Evolutionary conservation across 164 flowering plant genomes (phyloP).

Genomic region (Liquidambar formosana): DNA sequence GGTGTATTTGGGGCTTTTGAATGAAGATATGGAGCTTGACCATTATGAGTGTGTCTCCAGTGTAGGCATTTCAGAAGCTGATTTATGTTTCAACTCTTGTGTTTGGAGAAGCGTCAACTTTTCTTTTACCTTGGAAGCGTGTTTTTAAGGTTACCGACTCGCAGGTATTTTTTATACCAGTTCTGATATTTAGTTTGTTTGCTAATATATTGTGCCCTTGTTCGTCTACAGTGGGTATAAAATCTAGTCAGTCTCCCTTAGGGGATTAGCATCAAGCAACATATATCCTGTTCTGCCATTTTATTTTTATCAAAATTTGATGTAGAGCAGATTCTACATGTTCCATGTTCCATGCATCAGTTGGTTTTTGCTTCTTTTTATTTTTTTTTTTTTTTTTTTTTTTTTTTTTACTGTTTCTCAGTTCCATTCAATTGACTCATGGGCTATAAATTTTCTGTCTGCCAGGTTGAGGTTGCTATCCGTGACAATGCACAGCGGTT

Average conservation of each 20-base stretch:
- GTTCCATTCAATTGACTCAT: constrained; percentile 1
- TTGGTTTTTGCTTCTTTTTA: no score
- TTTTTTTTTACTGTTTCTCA: not conserved
- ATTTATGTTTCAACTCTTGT: constrained; percentile 94
- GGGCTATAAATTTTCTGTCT: constrained; percentile 10
- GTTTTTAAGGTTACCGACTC: constrained; percentile 90
- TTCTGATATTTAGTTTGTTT: not conserved
- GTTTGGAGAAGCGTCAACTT: constrained; percentile 92
- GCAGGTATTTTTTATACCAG: constrained; percentile 55
- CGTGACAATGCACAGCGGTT: constrained; percentile 91
- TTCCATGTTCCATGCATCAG: constrained; percentile 1
- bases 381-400: no score
- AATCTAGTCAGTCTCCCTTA: no score
- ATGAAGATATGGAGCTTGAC: constrained; percentile 42
- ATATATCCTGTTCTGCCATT: no score
- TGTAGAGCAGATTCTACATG: not conserved
- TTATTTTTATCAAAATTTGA: not conserved
- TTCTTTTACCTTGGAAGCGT: constrained; percentile 99
- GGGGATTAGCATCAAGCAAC: not conserved
- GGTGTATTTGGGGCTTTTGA: not conserved
- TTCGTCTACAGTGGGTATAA: not conserved
- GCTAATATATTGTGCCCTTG: not conserved
- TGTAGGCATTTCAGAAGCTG: constrained; percentile 99
- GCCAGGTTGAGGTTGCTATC: constrained; percentile 90
- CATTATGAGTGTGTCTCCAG: constrained; percentile 52